phyloP scores from a whole-genome alignment of 1,139 yeast species.

The Kazachstania sp. region DNA sequence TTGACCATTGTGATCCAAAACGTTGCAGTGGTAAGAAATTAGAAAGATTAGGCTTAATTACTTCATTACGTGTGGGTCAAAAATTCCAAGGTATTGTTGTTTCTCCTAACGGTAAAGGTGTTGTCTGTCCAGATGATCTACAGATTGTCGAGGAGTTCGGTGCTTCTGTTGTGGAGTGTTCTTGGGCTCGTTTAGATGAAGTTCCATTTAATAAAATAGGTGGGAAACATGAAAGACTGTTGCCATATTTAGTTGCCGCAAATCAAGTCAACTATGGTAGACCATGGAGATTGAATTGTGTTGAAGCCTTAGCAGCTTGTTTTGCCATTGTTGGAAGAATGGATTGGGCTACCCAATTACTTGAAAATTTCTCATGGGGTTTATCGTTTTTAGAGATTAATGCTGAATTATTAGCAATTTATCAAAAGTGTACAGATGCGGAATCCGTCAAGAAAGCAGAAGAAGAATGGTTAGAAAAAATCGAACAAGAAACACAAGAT shows the following conservation, averaged over 20 bases:
- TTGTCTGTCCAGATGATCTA: conserved; percentile 83
- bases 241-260: conserved; percentile 92
- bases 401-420: conserved; percentile 63
- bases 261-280: conserved; percentile 95
- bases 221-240: conserved; percentile 75
- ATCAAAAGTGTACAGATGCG: conserved; percentile 73
- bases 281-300: conserved; percentile 95
- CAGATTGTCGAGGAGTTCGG: conserved; percentile 74
- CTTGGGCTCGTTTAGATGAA: conserved; percentile 95
- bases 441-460: conserved; percentile 69
- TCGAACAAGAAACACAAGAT: conserved; percentile 61
- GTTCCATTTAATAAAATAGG: conserved; percentile 92
- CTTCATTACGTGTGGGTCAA: conserved; percentile 75
- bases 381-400: conserved; percentile 74
- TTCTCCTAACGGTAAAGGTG: conserved; percentile 84
- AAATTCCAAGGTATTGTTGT: conserved; percentile 87
- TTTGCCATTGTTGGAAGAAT: conserved; percentile 86
- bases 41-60: conserved; percentile 78
- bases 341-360: conserved; percentile 77
- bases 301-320: conserved; percentile 95
- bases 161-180: conserved; percentile 95
- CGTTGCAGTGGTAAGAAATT: conserved; percentile 93
- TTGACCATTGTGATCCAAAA: conserved; percentile 97
- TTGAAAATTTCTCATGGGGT: conserved; percentile 90
- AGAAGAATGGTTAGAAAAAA: conserved; percentile 58